Base-by-base conservation (phyloP, 164 flowering plant genomes). In the Dillenia turbinata region DNA sequence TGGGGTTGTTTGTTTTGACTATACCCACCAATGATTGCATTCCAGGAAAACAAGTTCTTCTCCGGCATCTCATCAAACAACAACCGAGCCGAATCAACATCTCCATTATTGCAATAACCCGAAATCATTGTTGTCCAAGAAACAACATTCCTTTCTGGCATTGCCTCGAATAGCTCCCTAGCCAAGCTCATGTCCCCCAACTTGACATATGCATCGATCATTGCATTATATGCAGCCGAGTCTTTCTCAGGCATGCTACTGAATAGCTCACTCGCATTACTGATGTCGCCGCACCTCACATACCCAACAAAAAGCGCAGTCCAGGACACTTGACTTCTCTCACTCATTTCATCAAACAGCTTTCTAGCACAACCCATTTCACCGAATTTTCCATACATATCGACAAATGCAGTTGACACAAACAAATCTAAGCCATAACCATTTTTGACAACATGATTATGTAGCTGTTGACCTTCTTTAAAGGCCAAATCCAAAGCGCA, bases 31-130 rank as follows among this genome's bases (percentile, higher is more conserved):
- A 91, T 85, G 82, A 91, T 91, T 5, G 84, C 74, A 71, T 87
- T 91, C 97, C 97, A 89, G 13, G 93, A 81, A 54, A 78, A 60
- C 47, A 87, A 54, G 75, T 87, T 91, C 77, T 80, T 87, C 63
- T 69, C 77, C 0, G 90, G 87, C 88, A 87, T 89, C 9, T 56
- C 63, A 71, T 85, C 84, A 72, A 91, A 91, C 6, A 91, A 45
- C 3, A 47, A 54, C 66, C 86, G 78, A 12, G 96, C 96, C 19
- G 76, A 59, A 17, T 43, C 69, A 40, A 85, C 49, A 66, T 84
- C 77, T 51, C 87, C 87, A 67, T 49, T 62, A 33, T 62, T 78
- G 66, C 93, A 78, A 70, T 77, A 89, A 15, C 93, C 96, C 72
- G 69, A 57, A 63, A 89, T 77, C 92, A 89, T 75, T 54, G 71